phyloP scores from a whole-genome alignment of 1,284 basidiomycete genomes.

The Blastosporella zonata region DNA sequence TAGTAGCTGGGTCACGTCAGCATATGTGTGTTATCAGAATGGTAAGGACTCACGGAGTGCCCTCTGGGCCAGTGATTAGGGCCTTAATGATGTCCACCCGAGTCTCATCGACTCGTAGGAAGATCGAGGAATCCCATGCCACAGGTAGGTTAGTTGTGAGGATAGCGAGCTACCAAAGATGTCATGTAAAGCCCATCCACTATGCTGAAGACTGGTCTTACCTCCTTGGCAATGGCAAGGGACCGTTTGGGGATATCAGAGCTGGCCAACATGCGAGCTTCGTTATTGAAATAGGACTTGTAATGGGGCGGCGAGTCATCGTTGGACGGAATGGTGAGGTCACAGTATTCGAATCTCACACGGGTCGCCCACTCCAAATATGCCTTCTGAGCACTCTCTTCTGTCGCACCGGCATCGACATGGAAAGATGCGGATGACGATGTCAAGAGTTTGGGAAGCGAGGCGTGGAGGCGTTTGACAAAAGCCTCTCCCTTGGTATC shows the following conservation, averaged over 20 bases:
- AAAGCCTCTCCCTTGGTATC: conserved; percentile 86
- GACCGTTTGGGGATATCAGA: conserved; percentile 84
- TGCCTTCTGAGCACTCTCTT: conserved; percentile 63
- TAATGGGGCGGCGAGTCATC: conserved; percentile 59
- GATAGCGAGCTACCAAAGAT: conserved; percentile 67
- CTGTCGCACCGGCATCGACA: conserved; percentile 52
- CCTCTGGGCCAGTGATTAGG: conserved; percentile 85
- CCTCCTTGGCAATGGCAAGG: conserved; percentile 90
- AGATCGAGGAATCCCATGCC: conserved; percentile 88
- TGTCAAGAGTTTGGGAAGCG: conserved; percentile 68
- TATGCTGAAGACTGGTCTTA: conserved; percentile 27
- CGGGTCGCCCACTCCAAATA: conserved; percentile 82
- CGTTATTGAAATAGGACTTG: conserved; percentile 76
- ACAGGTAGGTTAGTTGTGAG: conserved; percentile 87
- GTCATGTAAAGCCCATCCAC: conserved; percentile 2
- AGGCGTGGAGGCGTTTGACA: conserved; percentile 70
- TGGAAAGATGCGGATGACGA: conserved; percentile 38
- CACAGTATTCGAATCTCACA: conserved; percentile 85
- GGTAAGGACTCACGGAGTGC: conserved; percentile 73
- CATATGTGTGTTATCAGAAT: background rate
- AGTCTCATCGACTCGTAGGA: conserved; percentile 81
- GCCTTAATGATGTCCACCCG: conserved; percentile 91
- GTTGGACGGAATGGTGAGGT: conserved; percentile 55
- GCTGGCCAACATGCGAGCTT: conserved; percentile 74
- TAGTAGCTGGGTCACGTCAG: conserved; percentile 53